Evolutionary conservation across 148 eudicot genomes (phyloP), one percentile per base, ranked within the genome.

Genomic region (Euryodendron excelsum): DNA sequence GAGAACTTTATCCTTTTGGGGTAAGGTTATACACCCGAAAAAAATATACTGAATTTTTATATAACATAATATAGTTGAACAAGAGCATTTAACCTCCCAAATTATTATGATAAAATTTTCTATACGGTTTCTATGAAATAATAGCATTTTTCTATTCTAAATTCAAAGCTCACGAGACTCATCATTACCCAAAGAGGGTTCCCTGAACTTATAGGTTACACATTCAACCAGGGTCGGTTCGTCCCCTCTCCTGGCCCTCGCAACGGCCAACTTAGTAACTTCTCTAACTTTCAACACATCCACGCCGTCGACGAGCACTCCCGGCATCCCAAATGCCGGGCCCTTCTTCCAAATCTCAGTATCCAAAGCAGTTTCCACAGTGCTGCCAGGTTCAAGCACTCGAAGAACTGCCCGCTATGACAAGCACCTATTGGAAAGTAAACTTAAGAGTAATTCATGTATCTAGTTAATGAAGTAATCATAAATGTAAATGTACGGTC

Each of bases 111-210:
- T n/a, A n/a, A n/a, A n/a, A n/a, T n/a, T n/a, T n/a, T n/a, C n/a
- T n/a, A n/a, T n/a, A n/a, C n/a, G n/a, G n/a, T n/a, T n/a, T n/a
- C n/a, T n/a, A n/a, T n/a, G n/a, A n/a, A n/a, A n/a, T n/a, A n/a
- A n/a, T n/a, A n/a, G n/a, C n/a, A n/a, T n/a, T n/a, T n/a, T n/a
- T n/a, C n/a, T n/a, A n/a, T n/a, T n/a, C n/a, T n/a, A n/a, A n/a
- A n/a, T n/a, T n/a, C n/a, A 75, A 72, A 94, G 90, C 83, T 94
- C 93, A 88, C 98, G 98, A 44, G 92, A 94, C 89, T 92, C 98
- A 86, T 94, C 98, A 76, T 94, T 97, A 34, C 93, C 98, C 91
- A 92, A 88, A 55, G 98, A 94, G 90, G 92, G 98, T 74, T 97
- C 98, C 80, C 97, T 87, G 77, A 89, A 94, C 86, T 95, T 84